phyloP scores from a whole-genome alignment of 345 rosid genomes.

The Noccaea caerulescens region DNA sequence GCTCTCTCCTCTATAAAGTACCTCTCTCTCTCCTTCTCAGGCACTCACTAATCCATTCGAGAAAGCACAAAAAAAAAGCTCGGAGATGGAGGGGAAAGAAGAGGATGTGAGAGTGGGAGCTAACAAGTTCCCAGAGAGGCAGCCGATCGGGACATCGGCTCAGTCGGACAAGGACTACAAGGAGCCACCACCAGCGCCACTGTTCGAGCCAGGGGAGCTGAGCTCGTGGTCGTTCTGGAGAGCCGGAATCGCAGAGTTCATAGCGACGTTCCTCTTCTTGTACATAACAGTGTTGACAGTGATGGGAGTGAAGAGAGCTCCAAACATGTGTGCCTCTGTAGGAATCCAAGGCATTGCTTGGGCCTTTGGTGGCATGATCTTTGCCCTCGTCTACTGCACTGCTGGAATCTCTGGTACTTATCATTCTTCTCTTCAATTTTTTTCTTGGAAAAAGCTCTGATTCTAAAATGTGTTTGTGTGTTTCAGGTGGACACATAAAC shows the following conservation, averaged over 20 bases:
- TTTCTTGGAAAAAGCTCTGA: not conserved
- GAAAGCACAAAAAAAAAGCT: not conserved
- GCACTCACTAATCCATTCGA: conserved; percentile 20
- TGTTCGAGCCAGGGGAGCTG: conserved; percentile 51
- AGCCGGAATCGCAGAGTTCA: conserved; percentile 50
- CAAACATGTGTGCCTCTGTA: conserved; percentile 50
- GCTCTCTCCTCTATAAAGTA: conserved; percentile 23
- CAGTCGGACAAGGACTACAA: conserved; percentile 54
- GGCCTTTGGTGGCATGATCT: conserved; percentile 60
- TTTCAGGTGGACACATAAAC: conserved; percentile 53
- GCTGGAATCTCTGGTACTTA: conserved; percentile 52
- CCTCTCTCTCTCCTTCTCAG: not conserved
- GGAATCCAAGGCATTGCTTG: conserved; percentile 57
- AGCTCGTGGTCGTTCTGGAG: conserved; percentile 51
- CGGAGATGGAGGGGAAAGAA: conserved; percentile 51
- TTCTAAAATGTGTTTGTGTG: not conserved
- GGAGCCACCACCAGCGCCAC: conserved; percentile 53
- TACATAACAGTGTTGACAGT: conserved; percentile 50
- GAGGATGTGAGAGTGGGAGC: conserved; percentile 55
- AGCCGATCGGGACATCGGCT: conserved; percentile 52
- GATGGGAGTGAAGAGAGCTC: conserved; percentile 51
- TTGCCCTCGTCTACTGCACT: conserved; percentile 56
- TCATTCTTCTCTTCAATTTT: no score
- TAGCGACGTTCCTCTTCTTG: conserved; percentile 45
- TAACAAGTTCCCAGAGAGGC: conserved; percentile 53